phyloP scores from a whole-genome alignment of 2,329 filamentous ascomycete genomes.

The Stemphylium lycopersici region DNA sequence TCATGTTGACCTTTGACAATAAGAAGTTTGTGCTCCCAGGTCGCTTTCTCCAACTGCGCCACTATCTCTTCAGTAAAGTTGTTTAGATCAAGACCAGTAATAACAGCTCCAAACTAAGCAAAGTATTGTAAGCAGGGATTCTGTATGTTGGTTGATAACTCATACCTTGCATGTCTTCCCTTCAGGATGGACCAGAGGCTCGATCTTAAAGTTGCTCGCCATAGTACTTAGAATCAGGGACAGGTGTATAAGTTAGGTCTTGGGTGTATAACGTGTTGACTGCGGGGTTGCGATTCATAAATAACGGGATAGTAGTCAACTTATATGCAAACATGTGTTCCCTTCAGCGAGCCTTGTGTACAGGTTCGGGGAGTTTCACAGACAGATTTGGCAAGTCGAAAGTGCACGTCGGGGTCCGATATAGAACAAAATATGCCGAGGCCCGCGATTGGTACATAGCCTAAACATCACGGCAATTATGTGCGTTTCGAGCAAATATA shows the following conservation, averaged over 20 bases:
- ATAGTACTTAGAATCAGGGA: background rate
- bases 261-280: background rate
- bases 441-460: background rate
- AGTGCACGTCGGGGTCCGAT: background rate
- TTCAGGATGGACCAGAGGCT: conserved; percentile 6
- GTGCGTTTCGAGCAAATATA: too few species aligned
- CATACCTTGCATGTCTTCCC: conserved; percentile 10
- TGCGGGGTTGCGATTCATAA: background rate
- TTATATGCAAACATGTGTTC: background rate
- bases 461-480: too few species aligned
- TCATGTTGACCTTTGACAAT: conserved; percentile 8
- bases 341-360: background rate
- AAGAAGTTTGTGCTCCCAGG: conserved; percentile 8
- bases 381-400: conserved; percentile 1
- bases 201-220: conserved; percentile 7
- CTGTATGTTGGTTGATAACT: background rate
- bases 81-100: conserved; percentile 7
- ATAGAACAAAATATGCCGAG: conserved; percentile 4
- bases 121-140: background rate
- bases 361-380: background rate
- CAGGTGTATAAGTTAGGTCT: background rate
- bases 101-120: conserved; percentile 2
- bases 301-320: background rate
- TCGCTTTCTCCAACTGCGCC: conserved; percentile 1
- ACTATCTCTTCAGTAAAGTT: conserved; percentile 5